Percentiles rank a stretch among this genome's conserved stretches.
Evolutionary conservation across 2,329 filamentous ascomycete species (phyloP).

Genomic region (Apiospora marii): DNA sequence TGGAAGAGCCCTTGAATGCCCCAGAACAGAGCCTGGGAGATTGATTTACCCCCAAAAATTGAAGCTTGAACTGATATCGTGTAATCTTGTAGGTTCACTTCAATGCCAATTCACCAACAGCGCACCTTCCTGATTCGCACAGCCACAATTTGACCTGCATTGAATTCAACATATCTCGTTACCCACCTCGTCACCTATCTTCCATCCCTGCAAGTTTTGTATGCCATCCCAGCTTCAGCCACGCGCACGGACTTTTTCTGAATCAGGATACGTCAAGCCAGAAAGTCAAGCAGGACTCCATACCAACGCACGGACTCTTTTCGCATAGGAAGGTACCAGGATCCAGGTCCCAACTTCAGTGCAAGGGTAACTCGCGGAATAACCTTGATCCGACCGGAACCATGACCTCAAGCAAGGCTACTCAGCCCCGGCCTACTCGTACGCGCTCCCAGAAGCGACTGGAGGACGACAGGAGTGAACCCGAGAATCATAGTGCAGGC

Average conservation of each 20-base stretch:
- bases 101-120: neutral
- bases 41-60: neutral
- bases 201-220: neutral
- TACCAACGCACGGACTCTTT: neutral
- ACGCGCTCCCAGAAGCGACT: slow-evolving; percentile 5
- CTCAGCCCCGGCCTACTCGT: slow-evolving; percentile 1
- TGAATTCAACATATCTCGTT: neutral
- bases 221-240: neutral
- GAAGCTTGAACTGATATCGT: neutral
- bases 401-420: slow-evolving; percentile 17
- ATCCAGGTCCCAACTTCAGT: neutral
- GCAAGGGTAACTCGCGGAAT: neutral
- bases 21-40: neutral
- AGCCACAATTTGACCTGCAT: neutral
- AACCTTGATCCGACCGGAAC: neutral
- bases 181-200: neutral
- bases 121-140: neutral
- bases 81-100: neutral
- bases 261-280: neutral
- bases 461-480: slow-evolving; percentile 12
- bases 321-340: neutral
- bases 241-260: neutral
- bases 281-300: neutral
- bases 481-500: neutral
- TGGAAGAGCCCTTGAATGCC: neutral